These are phyloP conservation scores for Chaetomium globosum DNA, from an alignment of 2,329 filamentous ascomycete species.

Conservation along the genomic window DNA sequence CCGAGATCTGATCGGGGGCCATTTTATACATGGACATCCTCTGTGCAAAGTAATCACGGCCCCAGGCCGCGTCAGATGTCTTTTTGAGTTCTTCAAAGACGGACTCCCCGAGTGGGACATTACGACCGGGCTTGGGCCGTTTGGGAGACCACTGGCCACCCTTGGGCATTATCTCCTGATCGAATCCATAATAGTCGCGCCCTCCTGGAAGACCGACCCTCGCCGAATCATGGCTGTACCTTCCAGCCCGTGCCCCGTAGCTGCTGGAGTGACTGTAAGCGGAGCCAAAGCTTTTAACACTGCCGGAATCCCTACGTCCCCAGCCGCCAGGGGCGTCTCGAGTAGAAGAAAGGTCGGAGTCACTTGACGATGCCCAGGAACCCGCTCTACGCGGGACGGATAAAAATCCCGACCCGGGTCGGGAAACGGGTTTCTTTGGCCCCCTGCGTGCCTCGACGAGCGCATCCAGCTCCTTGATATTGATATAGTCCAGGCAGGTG, in stretches of 20 bases:
- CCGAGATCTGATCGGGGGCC: neutral
- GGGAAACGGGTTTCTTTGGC: neutral
- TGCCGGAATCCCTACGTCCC: neutral
- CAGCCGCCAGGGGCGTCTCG: neutral
- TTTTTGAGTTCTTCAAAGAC: neutral
- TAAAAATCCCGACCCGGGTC: too few relatives aligned
- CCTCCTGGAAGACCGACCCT: too few relatives aligned
- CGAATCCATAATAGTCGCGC: too few relatives aligned
- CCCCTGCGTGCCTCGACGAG: neutral
- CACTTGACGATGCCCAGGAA: neutral
- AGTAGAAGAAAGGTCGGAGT: neutral
- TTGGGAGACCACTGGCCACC: neutral
- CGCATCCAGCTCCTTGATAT: neutral
- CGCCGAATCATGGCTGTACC: neutral
- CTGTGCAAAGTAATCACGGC: neutral
- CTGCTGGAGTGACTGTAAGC: neutral
- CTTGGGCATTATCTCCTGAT: too few relatives aligned
- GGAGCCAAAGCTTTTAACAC: neutral
- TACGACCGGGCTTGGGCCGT: too few relatives aligned
- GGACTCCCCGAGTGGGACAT: neutral
- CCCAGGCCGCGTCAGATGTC: neutral
- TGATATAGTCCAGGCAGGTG: neutral
- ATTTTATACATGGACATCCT: neutral
- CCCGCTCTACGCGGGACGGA: too few relatives aligned
- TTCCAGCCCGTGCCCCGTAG: neutral